These are phyloP conservation scores for Herpetomonas samuelpessoai DNA, from an alignment of 208 protist species.

Conservation along the genomic window DNA sequence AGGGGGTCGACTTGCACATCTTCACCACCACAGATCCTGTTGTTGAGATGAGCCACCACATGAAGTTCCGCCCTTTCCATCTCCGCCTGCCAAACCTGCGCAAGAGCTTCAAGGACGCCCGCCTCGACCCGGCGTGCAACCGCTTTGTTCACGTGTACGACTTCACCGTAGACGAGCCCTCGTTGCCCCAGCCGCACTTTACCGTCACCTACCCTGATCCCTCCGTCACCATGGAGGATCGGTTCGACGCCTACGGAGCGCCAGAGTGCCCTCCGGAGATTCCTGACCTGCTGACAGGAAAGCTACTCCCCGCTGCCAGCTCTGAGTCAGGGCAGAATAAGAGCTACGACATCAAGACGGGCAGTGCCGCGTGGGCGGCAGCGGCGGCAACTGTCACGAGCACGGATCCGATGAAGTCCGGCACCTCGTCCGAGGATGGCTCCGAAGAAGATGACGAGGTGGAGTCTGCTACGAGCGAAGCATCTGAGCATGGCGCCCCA, in stretches of 20 bases:
- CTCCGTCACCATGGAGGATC: constrained; percentile 59
- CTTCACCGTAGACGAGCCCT: constrained; percentile 72
- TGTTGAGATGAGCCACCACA: constrained; percentile 88
- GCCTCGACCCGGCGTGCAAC: constrained; percentile 68
- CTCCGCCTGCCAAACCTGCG: constrained; percentile 64
- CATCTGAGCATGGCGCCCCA: constrained; percentile 5
- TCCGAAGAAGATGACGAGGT: background rate
- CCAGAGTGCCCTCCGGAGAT: constrained; percentile 79
- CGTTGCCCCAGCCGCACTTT: constrained; percentile 72
- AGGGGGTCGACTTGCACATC: constrained; percentile 73
- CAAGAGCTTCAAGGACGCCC: constrained; percentile 47
- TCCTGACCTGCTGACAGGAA: constrained; percentile 61
- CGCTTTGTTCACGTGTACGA: constrained; percentile 93
- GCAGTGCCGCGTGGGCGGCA: constrained; percentile 50
- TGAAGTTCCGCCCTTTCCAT: constrained; percentile 81
- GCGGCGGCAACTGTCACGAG: constrained; percentile 2
- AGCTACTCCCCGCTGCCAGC: constrained; percentile 71
- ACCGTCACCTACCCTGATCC: constrained; percentile 72
- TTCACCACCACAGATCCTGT: constrained; percentile 91
- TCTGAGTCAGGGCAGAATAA: constrained; percentile 83
- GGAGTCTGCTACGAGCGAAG: background rate
- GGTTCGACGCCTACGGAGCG: constrained; percentile 52
- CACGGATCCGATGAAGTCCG: constrained; percentile 9
- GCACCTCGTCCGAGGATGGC: background rate
- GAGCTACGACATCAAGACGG: constrained; percentile 88